phyloP scores from a whole-genome alignment of 73 alveolate species.

The Uronychia setigera region DNA sequence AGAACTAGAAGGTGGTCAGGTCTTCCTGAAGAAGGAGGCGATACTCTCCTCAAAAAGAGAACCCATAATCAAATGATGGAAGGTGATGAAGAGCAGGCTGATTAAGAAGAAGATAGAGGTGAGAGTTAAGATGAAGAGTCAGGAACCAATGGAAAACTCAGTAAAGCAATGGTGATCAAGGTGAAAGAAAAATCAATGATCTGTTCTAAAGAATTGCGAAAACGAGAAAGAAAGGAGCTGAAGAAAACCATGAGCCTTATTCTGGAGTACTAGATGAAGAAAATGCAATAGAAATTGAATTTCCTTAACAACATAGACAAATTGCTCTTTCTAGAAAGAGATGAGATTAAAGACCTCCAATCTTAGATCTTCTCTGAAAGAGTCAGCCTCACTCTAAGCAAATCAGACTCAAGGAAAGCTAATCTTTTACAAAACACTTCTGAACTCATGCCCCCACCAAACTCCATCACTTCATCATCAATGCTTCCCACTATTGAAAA shows the following conservation, averaged over 20 bases:
- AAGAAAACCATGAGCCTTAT: conserved; percentile 65
- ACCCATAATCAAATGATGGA: conserved; percentile 32
- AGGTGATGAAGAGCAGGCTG: too few species aligned
- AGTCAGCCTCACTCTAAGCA: conserved; percentile 8
- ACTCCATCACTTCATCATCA: too few species aligned
- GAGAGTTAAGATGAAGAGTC: neutral
- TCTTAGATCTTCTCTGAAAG: conserved; percentile 78
- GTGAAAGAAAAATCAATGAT: neutral
- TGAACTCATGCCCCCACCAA: too few species aligned
- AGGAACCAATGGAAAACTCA: too few species aligned
- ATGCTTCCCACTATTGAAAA: too few species aligned
- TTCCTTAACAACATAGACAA: conserved; percentile 67
- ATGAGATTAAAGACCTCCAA: conserved; percentile 64
- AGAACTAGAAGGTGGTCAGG: neutral
- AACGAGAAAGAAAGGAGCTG: conserved; percentile 66
- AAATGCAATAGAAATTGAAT: conserved; percentile 70
- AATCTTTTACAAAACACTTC: too few species aligned
- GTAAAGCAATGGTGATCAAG: neutral
- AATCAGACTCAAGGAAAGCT: neutral
- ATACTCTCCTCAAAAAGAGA: conserved; percentile 49
- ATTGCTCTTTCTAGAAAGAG: conserved; percentile 52
- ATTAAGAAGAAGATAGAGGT: neutral
- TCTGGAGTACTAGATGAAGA: conserved; percentile 67
- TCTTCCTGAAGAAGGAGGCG: too few species aligned
- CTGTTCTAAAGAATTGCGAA: conserved; percentile 8